Conservation (phyloP, 108 stramenopile species). For the Chaetoceros tenuissimus region DNA sequence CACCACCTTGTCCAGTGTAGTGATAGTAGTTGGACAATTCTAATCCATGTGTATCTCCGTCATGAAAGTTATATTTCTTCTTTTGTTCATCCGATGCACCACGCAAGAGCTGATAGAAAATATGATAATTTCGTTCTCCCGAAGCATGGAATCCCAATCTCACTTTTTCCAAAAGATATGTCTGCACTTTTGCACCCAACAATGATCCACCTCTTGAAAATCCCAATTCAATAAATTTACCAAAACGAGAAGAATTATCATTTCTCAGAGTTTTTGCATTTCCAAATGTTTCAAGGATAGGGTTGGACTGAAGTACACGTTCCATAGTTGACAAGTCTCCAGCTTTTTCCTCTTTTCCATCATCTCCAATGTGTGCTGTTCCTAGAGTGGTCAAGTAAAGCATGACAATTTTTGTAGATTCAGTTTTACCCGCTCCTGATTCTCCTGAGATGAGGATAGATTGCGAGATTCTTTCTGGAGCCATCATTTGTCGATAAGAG, state of each 20-base stretch:
- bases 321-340: conserved; percentile 80
- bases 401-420: conserved; percentile 95
- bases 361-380: conserved; percentile 28
- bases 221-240: conserved; percentile 97
- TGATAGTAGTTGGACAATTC: conserved; percentile 73
- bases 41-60: conserved; percentile 67
- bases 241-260: conserved; percentile 99
- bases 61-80: conserved; percentile 65
- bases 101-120: conserved; percentile 90
- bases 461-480: conserved; percentile 70
- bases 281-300: conserved; percentile 99
- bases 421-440: conserved; percentile 93
- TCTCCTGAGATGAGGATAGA: conserved; percentile 92
- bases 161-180: conserved; percentile 97
- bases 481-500: conserved; percentile 89
- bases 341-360: conserved; percentile 21
- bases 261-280: conserved; percentile 98
- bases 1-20: conserved; percentile 83
- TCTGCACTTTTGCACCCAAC: conserved; percentile 89
- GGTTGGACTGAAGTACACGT: conserved; percentile 93
- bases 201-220: conserved; percentile 86
- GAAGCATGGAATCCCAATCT: conserved; percentile 82
- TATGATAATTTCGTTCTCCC: conserved; percentile 91
- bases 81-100: conserved; percentile 79
- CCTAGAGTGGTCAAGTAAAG: conserved; percentile 83